A percentile compares a stretch with the other conserved stretches of the same genome.
Evolutionary conservation across 208 protist species (phyloP).

Genomic region (Phytomonas francai): DNA sequence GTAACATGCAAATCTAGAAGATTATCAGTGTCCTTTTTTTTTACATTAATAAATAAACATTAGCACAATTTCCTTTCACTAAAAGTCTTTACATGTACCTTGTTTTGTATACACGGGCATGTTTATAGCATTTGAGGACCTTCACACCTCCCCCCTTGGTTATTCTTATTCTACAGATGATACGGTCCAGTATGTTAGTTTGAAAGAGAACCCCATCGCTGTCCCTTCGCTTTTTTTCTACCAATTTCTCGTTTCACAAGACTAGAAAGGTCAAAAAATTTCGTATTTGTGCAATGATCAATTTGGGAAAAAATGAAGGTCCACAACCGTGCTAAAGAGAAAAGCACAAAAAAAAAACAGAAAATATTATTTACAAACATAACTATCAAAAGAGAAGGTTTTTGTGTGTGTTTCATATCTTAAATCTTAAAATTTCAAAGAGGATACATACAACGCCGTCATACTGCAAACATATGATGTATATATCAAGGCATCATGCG

Average conservation of each 20-base stretch:
- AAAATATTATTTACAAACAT: background rate
- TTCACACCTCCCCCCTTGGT: background rate
- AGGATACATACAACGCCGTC: background rate
- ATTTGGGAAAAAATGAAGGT: background rate
- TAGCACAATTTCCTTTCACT: background rate
- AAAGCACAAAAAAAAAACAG: constrained; percentile 3
- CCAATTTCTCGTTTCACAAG: background rate
- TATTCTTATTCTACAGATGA: background rate
- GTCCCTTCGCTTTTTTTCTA: background rate
- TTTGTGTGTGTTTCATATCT: background rate
- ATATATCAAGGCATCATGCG: background rate
- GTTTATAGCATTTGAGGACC: background rate
- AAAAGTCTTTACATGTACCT: background rate
- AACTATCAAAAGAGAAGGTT: background rate
- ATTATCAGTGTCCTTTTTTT: constrained; percentile 8
- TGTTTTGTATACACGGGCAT: constrained; percentile 3
- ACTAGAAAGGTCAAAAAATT: background rate
- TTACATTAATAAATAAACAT: constrained; percentile 1
- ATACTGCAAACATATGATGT: background rate
- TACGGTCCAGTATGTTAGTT: background rate
- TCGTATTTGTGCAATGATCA: background rate
- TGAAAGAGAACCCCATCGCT: background rate
- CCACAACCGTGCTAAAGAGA: background rate
- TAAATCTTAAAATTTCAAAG: background rate
- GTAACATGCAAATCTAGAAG: background rate